Evolutionary conservation across 2,329 filamentous ascomycete genomes (phyloP).

Genomic region (Fusarium pseudoanthophilum): DNA sequence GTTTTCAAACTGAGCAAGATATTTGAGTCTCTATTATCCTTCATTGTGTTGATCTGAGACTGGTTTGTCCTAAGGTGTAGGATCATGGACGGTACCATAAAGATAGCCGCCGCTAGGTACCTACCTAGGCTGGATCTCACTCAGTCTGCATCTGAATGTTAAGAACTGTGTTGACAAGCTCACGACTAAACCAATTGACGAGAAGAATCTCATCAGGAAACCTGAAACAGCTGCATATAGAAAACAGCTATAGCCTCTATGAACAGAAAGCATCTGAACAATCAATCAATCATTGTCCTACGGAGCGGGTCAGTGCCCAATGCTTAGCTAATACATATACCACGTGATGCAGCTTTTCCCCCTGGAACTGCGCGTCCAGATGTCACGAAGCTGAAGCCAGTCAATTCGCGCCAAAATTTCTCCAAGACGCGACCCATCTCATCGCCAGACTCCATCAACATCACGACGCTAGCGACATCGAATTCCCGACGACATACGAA

Average conservation of each 20-base stretch:
- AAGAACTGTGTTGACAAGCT: background rate
- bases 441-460: conserved; percentile 43
- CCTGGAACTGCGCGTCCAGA: conserved; percentile 29
- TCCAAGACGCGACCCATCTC: conserved; percentile 49
- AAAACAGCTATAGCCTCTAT: background rate
- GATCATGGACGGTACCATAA: background rate
- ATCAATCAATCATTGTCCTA: background rate
- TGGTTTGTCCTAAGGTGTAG: background rate
- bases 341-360: conserved; percentile 21
- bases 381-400: conserved; percentile 37
- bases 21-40: background rate
- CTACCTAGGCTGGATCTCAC: background rate
- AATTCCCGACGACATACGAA: conserved; percentile 22
- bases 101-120: background rate
- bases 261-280: background rate
- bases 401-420: conserved; percentile 54
- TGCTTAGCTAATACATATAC: background rate
- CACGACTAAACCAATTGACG: background rate
- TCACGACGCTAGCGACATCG: conserved; percentile 41
- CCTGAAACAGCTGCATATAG: background rate
- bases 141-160: background rate
- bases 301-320: background rate
- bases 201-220: background rate
- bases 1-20: background rate
- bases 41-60: background rate